Evolutionary conservation across 495 filamentous ascomycete species (phyloP), one percentile per base, ranked within the genome.

Genomic region (Penicillium psychrofluorescens): DNA sequence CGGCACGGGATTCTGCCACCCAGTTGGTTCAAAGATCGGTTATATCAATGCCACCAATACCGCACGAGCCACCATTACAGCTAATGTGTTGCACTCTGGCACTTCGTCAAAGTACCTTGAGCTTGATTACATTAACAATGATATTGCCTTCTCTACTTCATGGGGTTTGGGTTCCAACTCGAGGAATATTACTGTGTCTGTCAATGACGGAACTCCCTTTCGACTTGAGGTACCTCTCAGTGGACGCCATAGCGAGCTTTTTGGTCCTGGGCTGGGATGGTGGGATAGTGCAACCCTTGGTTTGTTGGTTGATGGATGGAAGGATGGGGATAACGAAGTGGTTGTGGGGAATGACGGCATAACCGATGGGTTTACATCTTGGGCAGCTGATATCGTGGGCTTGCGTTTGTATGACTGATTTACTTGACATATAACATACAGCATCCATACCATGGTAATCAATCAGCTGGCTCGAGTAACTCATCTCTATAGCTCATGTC

Each of bases 81-180:
- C 64, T 10, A 59, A 50, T 4, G 51, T 49, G 31, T 8, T 6
- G 1, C 14, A 27, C 12, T 29, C 38, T 2, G 11, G 7, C 30
- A 16, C 43, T 0, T 51, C 54, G 1, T 50, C 49, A 7, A 74
- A 73, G 46, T 64, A 67, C 27, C 29, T 72, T 5, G 66, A 67
- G 14, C 44, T 77, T 10, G 66, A 72, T 48, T 76, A 70, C 35
- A 71, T 75, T 50, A 76, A 77, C 49, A 73, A 77, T 42, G 73
- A 74, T 6, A 51, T 78, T 38, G 66, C 75, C 0, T 64, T 75
- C 13, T 54, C 61, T 1, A 65, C 51, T 2, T 49, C 69, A 7
- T 76, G 67, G 68, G 56, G 41, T 0, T 63, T 51, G 38, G 72
- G 70, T 0, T 56, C 63, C 0, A 77, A 75, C 33, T 60, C 67